Percentiles rank a stretch among this genome's conserved stretches.
These are phyloP conservation scores for Heliamphora exappendiculata DNA, from an alignment of 148 eudicot species.

Conservation along the genomic window DNA sequence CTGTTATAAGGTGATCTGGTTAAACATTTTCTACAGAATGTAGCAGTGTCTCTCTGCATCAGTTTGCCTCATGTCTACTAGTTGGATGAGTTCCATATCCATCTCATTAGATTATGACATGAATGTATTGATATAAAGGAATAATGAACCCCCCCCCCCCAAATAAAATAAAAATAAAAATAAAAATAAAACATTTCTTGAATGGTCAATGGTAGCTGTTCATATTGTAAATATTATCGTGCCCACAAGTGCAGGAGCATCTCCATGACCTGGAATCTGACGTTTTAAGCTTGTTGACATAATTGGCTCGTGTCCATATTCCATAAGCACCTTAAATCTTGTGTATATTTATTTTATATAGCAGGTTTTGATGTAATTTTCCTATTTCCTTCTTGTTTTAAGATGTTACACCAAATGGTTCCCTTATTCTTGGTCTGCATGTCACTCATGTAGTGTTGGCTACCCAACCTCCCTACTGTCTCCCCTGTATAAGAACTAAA, in stretches of 20 bases:
- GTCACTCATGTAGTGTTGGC: not conserved
- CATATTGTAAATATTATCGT: not conserved
- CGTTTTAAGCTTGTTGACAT: not conserved
- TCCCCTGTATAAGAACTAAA: not conserved
- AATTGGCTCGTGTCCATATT: no score
- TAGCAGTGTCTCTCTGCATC: no score
- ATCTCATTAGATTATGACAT: no score
- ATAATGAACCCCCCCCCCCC: no score
- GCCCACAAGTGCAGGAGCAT: not conserved
- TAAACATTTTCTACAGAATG: no score
- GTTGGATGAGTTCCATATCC: not conserved
- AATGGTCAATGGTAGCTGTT: constrained; percentile 4
- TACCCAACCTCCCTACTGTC: not conserved
- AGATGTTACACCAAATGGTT: not conserved
- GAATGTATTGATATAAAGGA: no score
- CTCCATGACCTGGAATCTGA: no score
- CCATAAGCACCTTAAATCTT: not conserved
- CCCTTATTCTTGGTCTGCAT: not conserved
- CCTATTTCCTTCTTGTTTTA: not conserved
- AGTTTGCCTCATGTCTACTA: no score
- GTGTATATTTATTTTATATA: not conserved
- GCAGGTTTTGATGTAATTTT: not conserved
- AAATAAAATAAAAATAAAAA: no score
- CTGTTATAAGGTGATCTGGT: not conserved
- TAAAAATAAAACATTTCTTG: not conserved